Conservation (phyloP, 352 stramenopile genomes). For the Pseudoperonospora humuli region DNA sequence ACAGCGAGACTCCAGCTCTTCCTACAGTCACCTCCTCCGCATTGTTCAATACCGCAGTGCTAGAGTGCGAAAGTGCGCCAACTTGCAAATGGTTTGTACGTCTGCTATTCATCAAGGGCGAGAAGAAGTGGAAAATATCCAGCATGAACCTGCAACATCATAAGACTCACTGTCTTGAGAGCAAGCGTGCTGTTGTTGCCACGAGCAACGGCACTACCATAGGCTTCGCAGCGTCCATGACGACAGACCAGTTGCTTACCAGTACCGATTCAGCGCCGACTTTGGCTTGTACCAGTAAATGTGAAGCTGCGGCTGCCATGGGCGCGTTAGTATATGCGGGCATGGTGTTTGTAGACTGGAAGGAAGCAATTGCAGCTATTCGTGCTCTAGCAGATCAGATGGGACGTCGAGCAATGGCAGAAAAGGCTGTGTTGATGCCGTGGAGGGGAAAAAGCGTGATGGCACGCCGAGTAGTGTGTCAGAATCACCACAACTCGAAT, state of each 20-base stretch:
- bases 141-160: slow-evolving; percentile 62
- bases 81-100: slow-evolving; percentile 74
- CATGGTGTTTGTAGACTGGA: slow-evolving; percentile 46
- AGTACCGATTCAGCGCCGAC: slow-evolving; percentile 2
- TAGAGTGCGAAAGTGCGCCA: slow-evolving; percentile 59
- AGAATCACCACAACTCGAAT: slow-evolving; percentile 71
- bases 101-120: slow-evolving; percentile 49
- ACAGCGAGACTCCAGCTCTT: background rate
- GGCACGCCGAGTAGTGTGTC: slow-evolving; percentile 48
- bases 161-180: slow-evolving; percentile 44
- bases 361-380: slow-evolving; percentile 45
- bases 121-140: slow-evolving; percentile 68
- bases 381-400: slow-evolving; percentile 46
- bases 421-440: slow-evolving; percentile 41
- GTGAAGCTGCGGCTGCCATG: slow-evolving; percentile 7
- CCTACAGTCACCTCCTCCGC: slow-evolving; percentile 1
- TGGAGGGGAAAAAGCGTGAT: slow-evolving; percentile 37
- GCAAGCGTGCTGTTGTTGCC: slow-evolving; percentile 6
- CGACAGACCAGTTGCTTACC: slow-evolving; percentile 10
- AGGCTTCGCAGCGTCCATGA: slow-evolving; percentile 33
- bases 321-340: slow-evolving; percentile 35
- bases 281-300: slow-evolving; percentile 1
- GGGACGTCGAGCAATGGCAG: slow-evolving; percentile 43
- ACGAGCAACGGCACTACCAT: background rate
- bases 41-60: slow-evolving; percentile 35